phyloP scores from a whole-genome alignment of 306 rosid species.

The Alnus glutinosa region DNA sequence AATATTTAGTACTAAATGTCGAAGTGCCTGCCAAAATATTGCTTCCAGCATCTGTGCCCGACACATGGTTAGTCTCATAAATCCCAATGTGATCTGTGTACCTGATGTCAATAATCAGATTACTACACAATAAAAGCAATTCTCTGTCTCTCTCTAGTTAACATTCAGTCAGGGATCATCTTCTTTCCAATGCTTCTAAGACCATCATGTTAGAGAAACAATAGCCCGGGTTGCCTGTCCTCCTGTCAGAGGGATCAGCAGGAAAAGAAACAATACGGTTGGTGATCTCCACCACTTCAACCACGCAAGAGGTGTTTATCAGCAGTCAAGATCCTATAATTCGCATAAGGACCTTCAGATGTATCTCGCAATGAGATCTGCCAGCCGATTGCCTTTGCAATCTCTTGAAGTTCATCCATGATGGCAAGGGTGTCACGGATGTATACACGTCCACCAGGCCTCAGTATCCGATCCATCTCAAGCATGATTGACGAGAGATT shows the following conservation, averaged over 20 bases:
- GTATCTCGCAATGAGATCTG: conserved; percentile 62
- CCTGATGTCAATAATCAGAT: not conserved
- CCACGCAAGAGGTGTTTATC: conserved; percentile 70
- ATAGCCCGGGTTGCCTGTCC: not conserved
- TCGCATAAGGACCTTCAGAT: conserved; percentile 86
- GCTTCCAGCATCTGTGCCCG: not conserved
- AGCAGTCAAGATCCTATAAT: conserved; percentile 73
- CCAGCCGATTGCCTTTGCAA: conserved; percentile 92
- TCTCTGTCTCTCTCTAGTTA: not conserved
- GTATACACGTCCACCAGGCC: conserved; percentile 83
- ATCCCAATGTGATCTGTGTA: not conserved
- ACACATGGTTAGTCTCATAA: conserved; percentile 6
- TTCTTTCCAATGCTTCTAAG: not conserved
- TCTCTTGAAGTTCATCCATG: conserved; percentile 85
- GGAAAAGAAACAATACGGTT: not conserved
- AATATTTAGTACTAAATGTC: conserved; percentile 14
- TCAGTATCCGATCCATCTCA: conserved; percentile 94
- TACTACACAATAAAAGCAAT: conserved; percentile 1
- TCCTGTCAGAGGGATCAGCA: not conserved
- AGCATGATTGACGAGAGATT: conserved; percentile 82
- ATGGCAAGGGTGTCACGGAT: conserved; percentile 72
- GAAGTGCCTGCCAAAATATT: conserved; percentile 19
- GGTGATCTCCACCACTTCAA: conserved; percentile 35
- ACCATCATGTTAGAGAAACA: not conserved
- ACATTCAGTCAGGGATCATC: not conserved